Conservation (phyloP, 2,329 filamentous ascomycete species). For the Colletotrichum liriopes region DNA sequence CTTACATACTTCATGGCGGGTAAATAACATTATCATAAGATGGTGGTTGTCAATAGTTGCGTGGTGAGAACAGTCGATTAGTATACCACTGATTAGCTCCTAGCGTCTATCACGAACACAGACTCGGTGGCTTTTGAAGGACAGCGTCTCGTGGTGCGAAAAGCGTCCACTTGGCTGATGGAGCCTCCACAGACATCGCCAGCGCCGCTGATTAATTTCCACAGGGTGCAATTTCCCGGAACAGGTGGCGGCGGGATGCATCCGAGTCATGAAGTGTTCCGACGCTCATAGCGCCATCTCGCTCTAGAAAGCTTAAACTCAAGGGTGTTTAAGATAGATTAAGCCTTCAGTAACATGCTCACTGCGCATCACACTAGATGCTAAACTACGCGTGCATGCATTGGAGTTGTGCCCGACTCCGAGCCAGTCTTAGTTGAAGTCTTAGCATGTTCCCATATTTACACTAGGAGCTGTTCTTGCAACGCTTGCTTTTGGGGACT, state of each 20-base stretch:
- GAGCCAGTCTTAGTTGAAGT: not conserved
- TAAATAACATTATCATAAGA: too few species aligned
- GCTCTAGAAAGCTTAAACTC: conserved; percentile 2
- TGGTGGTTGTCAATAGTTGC: too few species aligned
- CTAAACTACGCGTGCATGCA: not conserved
- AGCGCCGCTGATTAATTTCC: not conserved
- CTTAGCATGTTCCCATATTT: too few species aligned
- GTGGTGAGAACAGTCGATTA: too few species aligned
- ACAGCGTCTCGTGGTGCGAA: too few species aligned
- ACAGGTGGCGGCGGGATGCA: not conserved
- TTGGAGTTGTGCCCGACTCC: not conserved
- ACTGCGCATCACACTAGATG: not conserved
- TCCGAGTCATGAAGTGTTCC: not conserved
- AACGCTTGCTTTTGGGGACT: not conserved
- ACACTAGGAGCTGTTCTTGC: not conserved
- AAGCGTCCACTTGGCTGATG: too few species aligned
- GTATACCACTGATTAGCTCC: too few species aligned
- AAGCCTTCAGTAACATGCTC: too few species aligned
- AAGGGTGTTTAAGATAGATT: conserved; percentile 9
- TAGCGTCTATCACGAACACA: too few species aligned
- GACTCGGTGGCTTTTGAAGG: too few species aligned
- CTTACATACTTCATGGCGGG: too few species aligned
- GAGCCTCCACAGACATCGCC: not conserved
- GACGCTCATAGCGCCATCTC: too few species aligned
- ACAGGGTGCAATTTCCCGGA: not conserved